These are phyloP conservation scores for Blastobotrys parvus DNA, from an alignment of 805 yeast genomes.

Conservation along the genomic window DNA sequence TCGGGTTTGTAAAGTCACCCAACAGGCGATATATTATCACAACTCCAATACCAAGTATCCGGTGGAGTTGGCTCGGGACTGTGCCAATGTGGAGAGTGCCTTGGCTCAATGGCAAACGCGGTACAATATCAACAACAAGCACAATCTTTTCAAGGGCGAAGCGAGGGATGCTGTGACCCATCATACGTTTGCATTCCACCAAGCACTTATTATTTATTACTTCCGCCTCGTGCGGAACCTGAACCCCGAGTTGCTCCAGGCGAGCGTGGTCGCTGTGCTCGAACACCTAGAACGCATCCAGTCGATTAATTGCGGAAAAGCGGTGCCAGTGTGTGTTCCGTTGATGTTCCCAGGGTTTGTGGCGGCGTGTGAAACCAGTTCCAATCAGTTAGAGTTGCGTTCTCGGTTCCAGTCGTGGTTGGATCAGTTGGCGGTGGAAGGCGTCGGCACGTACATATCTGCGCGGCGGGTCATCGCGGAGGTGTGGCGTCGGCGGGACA, in stretches of 20 bases:
- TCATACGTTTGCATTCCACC: conserved; percentile 72
- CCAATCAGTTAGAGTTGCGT: conserved; percentile 41
- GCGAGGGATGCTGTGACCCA: conserved; percentile 64
- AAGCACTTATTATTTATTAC: conserved; percentile 63
- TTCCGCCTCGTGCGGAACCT: conserved; percentile 52
- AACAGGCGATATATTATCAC: conserved; percentile 49
- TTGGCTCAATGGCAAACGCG: conserved; percentile 63
- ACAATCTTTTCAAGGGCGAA: conserved; percentile 17
- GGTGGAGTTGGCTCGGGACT: conserved; percentile 11
- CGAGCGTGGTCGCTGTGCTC: conserved; percentile 51
- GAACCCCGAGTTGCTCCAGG: conserved; percentile 50
- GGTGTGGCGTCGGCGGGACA: conserved; percentile 69
- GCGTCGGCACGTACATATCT: conserved; percentile 78
- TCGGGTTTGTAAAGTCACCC: conserved; percentile 58
- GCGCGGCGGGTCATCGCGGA: conserved; percentile 79
- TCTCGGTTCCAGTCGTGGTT: conserved; percentile 62
- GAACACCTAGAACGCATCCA: conserved; percentile 58
- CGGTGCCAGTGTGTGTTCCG: conserved; percentile 62
- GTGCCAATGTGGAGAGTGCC: conserved; percentile 38
- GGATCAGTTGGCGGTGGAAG: conserved; percentile 38
- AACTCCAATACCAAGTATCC: conserved; percentile 17
- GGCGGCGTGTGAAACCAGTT: conserved; percentile 71
- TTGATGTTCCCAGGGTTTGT: conserved; percentile 85
- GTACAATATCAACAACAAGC: conserved; percentile 33
- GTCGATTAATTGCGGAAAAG: conserved; percentile 38